Percentiles rank a stretch among this genome's conserved stretches.
These are phyloP conservation scores for Phascolomyces articulosus DNA, from an alignment of 371 early-diverging fungal species.

Conservation along the genomic window DNA sequence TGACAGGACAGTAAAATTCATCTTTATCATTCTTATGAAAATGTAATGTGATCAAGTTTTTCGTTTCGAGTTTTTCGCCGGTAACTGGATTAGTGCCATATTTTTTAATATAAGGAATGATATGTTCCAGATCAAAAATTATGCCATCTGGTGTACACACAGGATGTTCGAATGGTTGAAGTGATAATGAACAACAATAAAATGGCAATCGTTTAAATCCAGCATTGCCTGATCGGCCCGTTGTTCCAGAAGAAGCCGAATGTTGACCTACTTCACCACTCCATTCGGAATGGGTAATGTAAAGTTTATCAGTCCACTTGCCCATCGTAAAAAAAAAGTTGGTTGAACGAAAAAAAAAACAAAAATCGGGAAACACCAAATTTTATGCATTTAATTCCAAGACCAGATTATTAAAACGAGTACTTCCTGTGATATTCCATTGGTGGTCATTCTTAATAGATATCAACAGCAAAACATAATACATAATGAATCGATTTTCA, in stretches of 20 bases:
- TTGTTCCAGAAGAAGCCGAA: conserved; percentile 66
- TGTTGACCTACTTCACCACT: conserved; percentile 78
- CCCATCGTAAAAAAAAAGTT: conserved; percentile 32
- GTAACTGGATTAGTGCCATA: conserved; percentile 88
- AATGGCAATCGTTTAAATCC: conserved; percentile 81
- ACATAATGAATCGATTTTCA: too few relatives aligned
- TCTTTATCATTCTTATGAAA: conserved; percentile 84
- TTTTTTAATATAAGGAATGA: conserved; percentile 86
- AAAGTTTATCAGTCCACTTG: conserved; percentile 64
- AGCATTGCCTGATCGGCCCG: conserved; percentile 35
- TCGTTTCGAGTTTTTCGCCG: conserved; percentile 75
- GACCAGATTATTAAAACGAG: too few relatives aligned
- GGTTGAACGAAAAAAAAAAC: background rate
- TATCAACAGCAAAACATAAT: too few relatives aligned
- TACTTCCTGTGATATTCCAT: too few relatives aligned
- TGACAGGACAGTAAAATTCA: conserved; percentile 88
- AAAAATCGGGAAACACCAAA: background rate
- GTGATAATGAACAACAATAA: conserved; percentile 84
- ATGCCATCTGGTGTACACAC: conserved; percentile 87
- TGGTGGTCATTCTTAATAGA: too few relatives aligned
- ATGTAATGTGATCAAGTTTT: conserved; percentile 76
- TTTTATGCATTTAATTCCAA: too few relatives aligned
- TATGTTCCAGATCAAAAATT: conserved; percentile 86
- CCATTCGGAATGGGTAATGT: conserved; percentile 93
- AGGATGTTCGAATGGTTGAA: conserved; percentile 87